These are phyloP conservation scores for Boletellus sp. DNA, from an alignment of 768 basidiomycete species.

Conservation along the genomic window DNA sequence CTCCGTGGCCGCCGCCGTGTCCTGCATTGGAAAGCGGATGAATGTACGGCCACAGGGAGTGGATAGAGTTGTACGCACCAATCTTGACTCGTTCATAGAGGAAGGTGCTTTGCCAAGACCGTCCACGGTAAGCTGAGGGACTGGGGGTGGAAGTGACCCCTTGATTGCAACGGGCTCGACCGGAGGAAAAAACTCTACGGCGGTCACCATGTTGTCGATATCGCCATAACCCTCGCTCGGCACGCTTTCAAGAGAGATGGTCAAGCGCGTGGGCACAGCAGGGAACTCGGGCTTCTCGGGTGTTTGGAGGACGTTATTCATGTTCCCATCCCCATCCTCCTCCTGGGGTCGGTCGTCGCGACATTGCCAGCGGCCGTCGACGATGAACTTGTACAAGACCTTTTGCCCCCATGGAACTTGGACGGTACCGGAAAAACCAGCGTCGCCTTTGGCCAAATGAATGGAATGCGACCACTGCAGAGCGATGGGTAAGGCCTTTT, in stretches of 20 bases:
- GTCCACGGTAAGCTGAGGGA: constrained; percentile 19
- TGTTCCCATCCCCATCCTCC: constrained; percentile 56
- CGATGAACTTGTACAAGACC: constrained; percentile 74
- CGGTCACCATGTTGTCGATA: constrained; percentile 24
- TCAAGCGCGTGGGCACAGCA: constrained; percentile 9
- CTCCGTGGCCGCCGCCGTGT: constrained; percentile 23
- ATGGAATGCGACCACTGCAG: constrained; percentile 59
- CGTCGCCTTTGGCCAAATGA: constrained; percentile 47
- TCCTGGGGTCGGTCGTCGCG: constrained; percentile 56
- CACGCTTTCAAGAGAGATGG: constrained; percentile 8
- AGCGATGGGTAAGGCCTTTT: constrained; percentile 2
- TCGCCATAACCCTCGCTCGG: constrained; percentile 8
- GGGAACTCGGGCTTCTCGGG: constrained; percentile 42
- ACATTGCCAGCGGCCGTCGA: constrained; percentile 66
- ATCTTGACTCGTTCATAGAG: constrained; percentile 21
- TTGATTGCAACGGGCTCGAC: constrained; percentile 7
- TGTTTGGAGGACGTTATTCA: constrained; percentile 63
- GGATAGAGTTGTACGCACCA: constrained; percentile 11
- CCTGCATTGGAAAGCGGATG: constrained; percentile 4
- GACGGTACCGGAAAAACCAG: constrained; percentile 54
- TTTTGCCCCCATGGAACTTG: constrained; percentile 60
- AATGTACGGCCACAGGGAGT: not conserved
- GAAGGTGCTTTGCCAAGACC: constrained; percentile 19
- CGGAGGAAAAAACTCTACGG: constrained; percentile 19
- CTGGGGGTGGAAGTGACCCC: constrained; percentile 10